Base-by-base conservation (phyloP, 2,329 filamentous ascomycete species). In the Hymenoscyphus albidus region DNA sequence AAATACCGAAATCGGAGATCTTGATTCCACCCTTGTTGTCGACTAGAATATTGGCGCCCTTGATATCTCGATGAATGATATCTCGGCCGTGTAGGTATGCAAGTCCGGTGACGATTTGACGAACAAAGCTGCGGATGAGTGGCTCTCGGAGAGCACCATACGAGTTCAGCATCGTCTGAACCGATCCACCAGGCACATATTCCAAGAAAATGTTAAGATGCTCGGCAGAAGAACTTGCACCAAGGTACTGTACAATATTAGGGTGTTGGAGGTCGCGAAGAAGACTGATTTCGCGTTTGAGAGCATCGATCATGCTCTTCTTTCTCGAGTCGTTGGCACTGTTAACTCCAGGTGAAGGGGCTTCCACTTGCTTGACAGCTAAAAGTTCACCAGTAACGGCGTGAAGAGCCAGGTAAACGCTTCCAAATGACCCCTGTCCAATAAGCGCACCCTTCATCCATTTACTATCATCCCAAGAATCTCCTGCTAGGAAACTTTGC, bases 361-460 rank as follows among this genome's bases (percentile, higher is more conserved):
- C 86, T 78, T 98, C 93, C 61, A 99, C 95, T 78, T 99, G 95
- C 81, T 99, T 99, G 66, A 99, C 95, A 27, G 95, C 95, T 81
- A 99, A 92, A 55, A 99, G 89, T 79, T 98, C 95, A 74, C 94
- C 95, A 18, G 95, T 99, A 62, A 99, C 90, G 60, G 95, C 92
- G 76, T 99, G 95, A 39, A 99, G 83, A 32, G 95, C 95, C 59
- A 99, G 84, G 78, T 96, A 99, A 62, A 99, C 95, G 71, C 89
- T 93, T 73, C 95, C 95, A 74, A 99, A 99, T 4, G 93, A 97
- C 68, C 95, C 95, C 78, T 97, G 93, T 39, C 95, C 95, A 70
- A 99, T 99, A 68, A 98, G 83, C 39, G 94, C 93, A 74, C 95
- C 95, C 81, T 98, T 97, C 93, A 99, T 98, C 91, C 96, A 99